Conservation (phyloP, 2,329 filamentous ascomycete species). For the Colletotrichum musicola region DNA sequence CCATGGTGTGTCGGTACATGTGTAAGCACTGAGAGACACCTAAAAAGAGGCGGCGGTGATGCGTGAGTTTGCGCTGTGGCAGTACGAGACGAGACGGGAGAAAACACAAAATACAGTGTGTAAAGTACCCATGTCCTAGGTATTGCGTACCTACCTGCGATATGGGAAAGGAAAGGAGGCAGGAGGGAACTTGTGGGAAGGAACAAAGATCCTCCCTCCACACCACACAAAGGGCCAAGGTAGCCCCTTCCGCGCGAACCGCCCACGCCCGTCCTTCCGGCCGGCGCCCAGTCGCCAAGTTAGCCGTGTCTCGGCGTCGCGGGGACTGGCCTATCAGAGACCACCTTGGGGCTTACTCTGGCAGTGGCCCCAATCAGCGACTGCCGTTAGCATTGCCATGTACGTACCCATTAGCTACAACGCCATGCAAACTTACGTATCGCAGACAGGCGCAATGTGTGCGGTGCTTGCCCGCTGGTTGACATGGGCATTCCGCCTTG, state of each 20-base stretch:
- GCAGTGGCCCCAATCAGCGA: background rate
- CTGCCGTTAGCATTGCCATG: background rate
- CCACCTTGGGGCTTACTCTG: slow-evolving; percentile 9
- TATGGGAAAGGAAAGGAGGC: no score
- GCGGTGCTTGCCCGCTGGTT: no score
- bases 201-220: no score
- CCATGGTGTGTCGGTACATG: background rate
- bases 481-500: no score
- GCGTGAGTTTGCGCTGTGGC: background rate
- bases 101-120: no score
- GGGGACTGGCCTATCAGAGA: slow-evolving; percentile 23
- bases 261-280: slow-evolving; percentile 18
- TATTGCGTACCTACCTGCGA: no score
- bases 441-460: background rate
- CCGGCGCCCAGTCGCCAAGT: slow-evolving; percentile 32
- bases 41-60: background rate
- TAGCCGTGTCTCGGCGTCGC: slow-evolving; percentile 24
- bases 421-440: slow-evolving; percentile 4
- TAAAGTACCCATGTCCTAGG: no score
- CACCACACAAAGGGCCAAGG: background rate
- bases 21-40: background rate
- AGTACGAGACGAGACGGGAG: no score
- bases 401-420: slow-evolving; percentile 10
- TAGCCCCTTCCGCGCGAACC: slow-evolving; percentile 31
- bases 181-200: no score